phyloP scores from a whole-genome alignment of 495 filamentous ascomycete species.

The Durotheca rogersii region DNA sequence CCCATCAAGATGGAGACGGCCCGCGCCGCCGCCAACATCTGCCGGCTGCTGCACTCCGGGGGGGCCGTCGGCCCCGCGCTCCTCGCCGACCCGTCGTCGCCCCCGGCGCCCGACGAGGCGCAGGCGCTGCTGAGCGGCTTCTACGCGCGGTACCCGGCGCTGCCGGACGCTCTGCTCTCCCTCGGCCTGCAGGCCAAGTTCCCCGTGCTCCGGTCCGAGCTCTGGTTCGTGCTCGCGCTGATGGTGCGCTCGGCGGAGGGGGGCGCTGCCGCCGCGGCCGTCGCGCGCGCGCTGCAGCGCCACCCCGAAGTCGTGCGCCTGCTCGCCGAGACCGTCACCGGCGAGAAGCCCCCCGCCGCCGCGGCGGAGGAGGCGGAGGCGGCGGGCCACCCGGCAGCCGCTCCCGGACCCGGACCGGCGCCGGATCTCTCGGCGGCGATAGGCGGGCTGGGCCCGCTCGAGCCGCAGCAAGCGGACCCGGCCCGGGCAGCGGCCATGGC shows the following conservation, averaged over 20 bases:
- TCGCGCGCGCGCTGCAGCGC: conserved; percentile 51
- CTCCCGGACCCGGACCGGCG: conserved; percentile 1
- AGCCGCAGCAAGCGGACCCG: conserved; percentile 41
- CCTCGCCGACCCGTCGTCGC: not conserved
- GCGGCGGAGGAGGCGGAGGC: no score
- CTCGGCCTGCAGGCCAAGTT: conserved; percentile 69
- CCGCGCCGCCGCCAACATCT: conserved; percentile 63
- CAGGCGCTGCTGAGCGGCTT: conserved; percentile 46
- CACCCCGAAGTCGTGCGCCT: conserved; percentile 46
- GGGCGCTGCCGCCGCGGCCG: conserved; percentile 47
- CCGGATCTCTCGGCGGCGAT: conserved; percentile 6
- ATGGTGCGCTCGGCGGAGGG: conserved; percentile 59
- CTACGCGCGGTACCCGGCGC: conserved; percentile 51
- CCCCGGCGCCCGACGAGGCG: conserved; percentile 3
- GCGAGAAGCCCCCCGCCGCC: conserved; percentile 12
- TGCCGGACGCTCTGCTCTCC: conserved; percentile 57
- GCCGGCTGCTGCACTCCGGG: conserved; percentile 55
- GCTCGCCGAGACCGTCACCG: conserved; percentile 56
- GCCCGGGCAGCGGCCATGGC: conserved; percentile 36
- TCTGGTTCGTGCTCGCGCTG: conserved; percentile 72
- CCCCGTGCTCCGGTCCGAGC: conserved; percentile 69
- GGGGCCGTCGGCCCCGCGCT: conserved; percentile 5
- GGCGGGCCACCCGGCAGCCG: no score
- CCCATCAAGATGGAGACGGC: conserved; percentile 75
- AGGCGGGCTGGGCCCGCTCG: conserved; percentile 18